Conservation (phyloP, 164 flowering plant species). For the Protea cynaroides region DNA sequence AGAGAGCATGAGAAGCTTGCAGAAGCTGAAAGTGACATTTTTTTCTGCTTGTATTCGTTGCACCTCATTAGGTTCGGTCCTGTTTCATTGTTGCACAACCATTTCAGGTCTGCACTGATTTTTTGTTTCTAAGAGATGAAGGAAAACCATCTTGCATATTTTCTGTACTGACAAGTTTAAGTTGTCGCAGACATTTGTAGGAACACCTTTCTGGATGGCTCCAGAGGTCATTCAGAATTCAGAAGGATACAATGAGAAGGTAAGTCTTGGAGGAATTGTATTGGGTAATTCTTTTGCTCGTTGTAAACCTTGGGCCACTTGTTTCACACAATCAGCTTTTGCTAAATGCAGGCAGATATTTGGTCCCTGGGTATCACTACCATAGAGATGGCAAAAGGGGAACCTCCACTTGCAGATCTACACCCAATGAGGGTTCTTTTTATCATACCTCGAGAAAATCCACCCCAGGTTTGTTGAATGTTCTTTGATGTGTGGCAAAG, state of each 20-base stretch:
- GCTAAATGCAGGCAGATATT: conserved; percentile 82
- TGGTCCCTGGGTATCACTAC: conserved; percentile 99
- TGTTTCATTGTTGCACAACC: too few relatives aligned
- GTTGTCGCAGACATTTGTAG: conserved; percentile 87
- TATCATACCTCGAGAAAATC: conserved; percentile 96
- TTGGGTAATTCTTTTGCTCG: not conserved
- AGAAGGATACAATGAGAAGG: conserved; percentile 98
- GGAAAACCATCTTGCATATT: not conserved
- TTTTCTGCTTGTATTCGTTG: not conserved
- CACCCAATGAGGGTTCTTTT: conserved; percentile 99
- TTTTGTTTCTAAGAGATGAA: not conserved
- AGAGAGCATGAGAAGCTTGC: not conserved
- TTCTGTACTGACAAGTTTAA: conserved; percentile 22
- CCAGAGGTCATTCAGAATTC: conserved; percentile 98
- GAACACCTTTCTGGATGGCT: conserved; percentile 99
- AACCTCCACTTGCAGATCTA: conserved; percentile 97
- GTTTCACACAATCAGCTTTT: conserved; percentile 10
- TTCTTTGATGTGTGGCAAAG: conserved; percentile 2
- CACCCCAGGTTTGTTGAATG: conserved; percentile 74
- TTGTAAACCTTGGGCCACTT: conserved; percentile 5
- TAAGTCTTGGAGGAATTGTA: conserved; percentile 14
- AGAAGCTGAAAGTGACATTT: not conserved
- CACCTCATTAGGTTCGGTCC: too few relatives aligned
- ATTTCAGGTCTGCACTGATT: too few relatives aligned
- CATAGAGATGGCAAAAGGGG: conserved; percentile 99